Base-by-base conservation (phyloP, 2,329 filamentous ascomycete genomes). In the Epichloe sibirici region DNA sequence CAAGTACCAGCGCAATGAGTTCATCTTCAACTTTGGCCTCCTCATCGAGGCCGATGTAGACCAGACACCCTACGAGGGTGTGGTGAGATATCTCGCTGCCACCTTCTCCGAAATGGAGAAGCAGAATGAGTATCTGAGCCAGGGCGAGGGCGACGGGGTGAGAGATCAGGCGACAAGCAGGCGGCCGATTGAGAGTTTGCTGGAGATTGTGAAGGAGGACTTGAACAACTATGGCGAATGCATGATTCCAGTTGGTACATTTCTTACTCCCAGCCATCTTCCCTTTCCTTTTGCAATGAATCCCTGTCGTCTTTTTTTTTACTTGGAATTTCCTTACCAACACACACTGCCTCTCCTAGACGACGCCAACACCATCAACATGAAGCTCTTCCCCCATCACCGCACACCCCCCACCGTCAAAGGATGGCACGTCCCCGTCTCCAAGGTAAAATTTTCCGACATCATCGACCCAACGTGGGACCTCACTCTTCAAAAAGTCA, bases 11-110 rank as follows among this genome's bases (percentile, higher is more conserved):
- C 85, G 93, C 54, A 95, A 95, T 69, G 88, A 95, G 68, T 97
- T 96, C 74, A 95, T 96, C 65, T 98, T 97, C 79, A 97, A 97
- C 69, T 95, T 97, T 65, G 90, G 89, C 54, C 75, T 97, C 45
- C 85, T 95, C 31, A 75, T 95, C 48, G 79, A 86, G 49, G 69
- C 70, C 46, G 74, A 77, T 49, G 71, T 74, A 51, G 87, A 94
- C 63, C 86, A 86, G 65, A 79, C 80, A 48, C 85, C 84, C 37
- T 95, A 89, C 66, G 88, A 90, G 67, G 84, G 83, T 57, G 87
- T 97, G 35, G 89, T 95, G 51, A 77, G 86, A 58, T 88, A 95
- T 61, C 75, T 97, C 49, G 93, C 91, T 2, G 78, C 85, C 56
- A 82, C 93, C 31, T 89, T 97, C 73, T 82, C 86, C 56, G 88